phyloP scores from a whole-genome alignment of 1,284 basidiomycete genomes.

The Paramarasmius palmivorus region DNA sequence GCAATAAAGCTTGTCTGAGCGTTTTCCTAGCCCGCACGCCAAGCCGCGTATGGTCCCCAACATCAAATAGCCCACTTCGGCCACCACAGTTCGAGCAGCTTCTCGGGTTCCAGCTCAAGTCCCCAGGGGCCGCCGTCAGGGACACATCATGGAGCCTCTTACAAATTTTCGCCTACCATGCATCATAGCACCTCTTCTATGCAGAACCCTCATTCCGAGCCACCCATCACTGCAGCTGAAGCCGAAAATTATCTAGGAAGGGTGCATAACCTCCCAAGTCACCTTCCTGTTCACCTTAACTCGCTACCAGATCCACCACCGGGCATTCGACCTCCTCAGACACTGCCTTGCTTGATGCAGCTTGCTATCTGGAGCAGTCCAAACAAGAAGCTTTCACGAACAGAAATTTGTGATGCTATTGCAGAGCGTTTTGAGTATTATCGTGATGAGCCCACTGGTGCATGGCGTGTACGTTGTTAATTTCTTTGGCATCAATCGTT shows the following conservation, averaged over 20 bases:
- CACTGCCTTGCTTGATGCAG: constrained; percentile 60
- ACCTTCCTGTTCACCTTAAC: constrained; percentile 43
- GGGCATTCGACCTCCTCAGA: constrained; percentile 53
- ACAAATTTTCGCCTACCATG: too few species aligned
- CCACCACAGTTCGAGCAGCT: too few species aligned
- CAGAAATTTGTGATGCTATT: constrained; percentile 62
- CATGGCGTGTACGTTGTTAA: constrained; percentile 62
- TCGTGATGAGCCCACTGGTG: constrained; percentile 44
- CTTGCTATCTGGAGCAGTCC: constrained; percentile 70
- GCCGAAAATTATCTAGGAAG: constrained; percentile 49
- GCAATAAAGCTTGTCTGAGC: too few species aligned
- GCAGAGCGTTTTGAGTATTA: constrained; percentile 61
- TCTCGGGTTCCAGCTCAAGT: too few species aligned
- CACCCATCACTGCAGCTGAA: constrained; percentile 21
- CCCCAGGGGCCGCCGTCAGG: too few species aligned
- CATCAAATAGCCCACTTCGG: too few species aligned
- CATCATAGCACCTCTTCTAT: too few species aligned
- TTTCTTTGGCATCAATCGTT: constrained; percentile 12
- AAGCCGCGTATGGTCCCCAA: too few species aligned
- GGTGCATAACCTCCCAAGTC: constrained; percentile 41
- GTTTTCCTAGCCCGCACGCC: too few species aligned
- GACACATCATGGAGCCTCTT: too few species aligned
- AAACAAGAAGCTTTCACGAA: constrained; percentile 55
- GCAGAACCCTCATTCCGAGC: too few species aligned
- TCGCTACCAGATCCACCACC: constrained; percentile 51